A percentile compares a stretch with the other conserved stretches of the same genome.
Evolutionary conservation across 2,329 filamentous ascomycete genomes (phyloP).

Genomic region (Colletotrichum karsti): DNA sequence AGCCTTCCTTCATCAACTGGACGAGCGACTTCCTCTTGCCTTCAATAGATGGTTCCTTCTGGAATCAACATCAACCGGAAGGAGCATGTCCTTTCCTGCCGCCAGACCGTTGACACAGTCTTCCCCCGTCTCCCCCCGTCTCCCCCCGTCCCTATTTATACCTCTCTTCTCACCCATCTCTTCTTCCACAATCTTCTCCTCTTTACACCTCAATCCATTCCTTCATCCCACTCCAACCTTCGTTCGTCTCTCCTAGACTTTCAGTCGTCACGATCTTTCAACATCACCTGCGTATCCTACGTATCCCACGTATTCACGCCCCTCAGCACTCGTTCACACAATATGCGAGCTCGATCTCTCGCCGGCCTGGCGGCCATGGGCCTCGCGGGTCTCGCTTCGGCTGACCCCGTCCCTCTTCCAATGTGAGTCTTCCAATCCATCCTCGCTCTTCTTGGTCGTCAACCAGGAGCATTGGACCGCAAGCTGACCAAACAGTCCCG

Average conservation of each 20-base stretch:
- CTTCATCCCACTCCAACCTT: slow-evolving; percentile 11
- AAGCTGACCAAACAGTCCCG: slow-evolving; percentile 27
- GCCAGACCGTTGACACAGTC: background rate
- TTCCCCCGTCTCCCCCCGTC: background rate
- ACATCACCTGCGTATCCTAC: slow-evolving; percentile 15
- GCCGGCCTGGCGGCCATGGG: slow-evolving; percentile 44
- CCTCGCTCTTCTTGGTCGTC: background rate
- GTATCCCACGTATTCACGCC: background rate
- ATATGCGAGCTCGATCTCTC: slow-evolving; percentile 49
- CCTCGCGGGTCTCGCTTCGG: slow-evolving; percentile 40
- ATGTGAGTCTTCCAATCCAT: slow-evolving; percentile 37
- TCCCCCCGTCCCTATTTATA: background rate
- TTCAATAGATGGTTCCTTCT: background rate
- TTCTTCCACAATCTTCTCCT: background rate
- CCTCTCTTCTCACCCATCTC: background rate
- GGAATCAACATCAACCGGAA: background rate
- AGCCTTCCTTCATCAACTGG: background rate
- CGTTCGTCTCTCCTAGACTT: slow-evolving; percentile 18
- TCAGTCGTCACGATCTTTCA: slow-evolving; percentile 16
- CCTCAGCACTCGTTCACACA: slow-evolving; percentile 24
- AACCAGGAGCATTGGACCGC: slow-evolving; percentile 15
- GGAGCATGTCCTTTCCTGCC: background rate
- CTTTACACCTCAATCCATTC: slow-evolving; percentile 7
- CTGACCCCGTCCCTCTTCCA: slow-evolving; percentile 38
- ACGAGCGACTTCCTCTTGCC: background rate